Conservation (phyloP, 768 basidiomycete genomes). For the Lyophyllum decastes region DNA sequence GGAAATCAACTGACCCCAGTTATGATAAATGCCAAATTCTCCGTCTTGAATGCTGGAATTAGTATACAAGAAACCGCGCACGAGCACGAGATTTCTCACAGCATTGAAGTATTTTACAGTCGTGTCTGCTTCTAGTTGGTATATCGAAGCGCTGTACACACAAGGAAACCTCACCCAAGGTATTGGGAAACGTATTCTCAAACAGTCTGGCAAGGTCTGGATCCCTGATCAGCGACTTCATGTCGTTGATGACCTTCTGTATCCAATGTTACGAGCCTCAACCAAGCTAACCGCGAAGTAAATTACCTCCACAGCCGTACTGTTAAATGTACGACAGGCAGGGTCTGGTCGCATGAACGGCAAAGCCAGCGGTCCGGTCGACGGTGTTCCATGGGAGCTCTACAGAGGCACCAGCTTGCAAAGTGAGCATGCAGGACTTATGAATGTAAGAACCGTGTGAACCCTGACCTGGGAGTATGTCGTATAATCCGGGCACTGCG, state of each 20-base stretch:
- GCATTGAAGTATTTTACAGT: constrained; percentile 76
- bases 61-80: neutral
- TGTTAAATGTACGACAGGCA: constrained; percentile 76
- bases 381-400: constrained; percentile 61
- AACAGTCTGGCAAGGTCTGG: constrained; percentile 78
- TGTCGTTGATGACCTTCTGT: constrained; percentile 73
- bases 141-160: neutral
- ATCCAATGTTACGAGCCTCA: neutral
- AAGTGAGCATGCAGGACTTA: neutral
- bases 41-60: constrained; percentile 35
- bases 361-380: constrained; percentile 58
- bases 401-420: constrained; percentile 22
- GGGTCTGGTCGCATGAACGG: constrained; percentile 75
- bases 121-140: constrained; percentile 50
- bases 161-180: constrained; percentile 52
- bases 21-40: constrained; percentile 79
- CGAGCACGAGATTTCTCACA: constrained; percentile 31
- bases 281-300: neutral
- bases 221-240: constrained; percentile 71
- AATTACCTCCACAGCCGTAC: constrained; percentile 69
- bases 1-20: constrained; percentile 56
- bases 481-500: constrained; percentile 65
- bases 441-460: neutral
- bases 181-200: constrained; percentile 84
- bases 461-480: constrained; percentile 51